These are phyloP conservation scores for Spathaspora boniae DNA, from an alignment of 805 yeast genomes.

Conservation along the genomic window DNA sequence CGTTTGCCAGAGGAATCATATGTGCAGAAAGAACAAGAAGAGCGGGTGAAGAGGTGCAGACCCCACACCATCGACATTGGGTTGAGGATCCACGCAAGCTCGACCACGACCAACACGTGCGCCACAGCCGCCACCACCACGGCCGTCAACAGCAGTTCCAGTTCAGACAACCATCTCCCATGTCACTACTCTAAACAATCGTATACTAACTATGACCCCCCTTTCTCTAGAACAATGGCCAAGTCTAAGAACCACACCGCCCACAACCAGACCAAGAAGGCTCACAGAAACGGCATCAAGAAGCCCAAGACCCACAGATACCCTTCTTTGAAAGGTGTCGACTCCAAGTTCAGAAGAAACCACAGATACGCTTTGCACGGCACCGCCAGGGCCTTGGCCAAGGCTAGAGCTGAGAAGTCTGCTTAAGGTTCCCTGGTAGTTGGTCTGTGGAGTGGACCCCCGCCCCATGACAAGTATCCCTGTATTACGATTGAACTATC, in stretches of 20 bases:
- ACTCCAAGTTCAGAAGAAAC: constrained; percentile 99
- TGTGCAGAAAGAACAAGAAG: too few relatives aligned
- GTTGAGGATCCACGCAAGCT: too few relatives aligned
- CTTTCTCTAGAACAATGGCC: constrained; percentile 61
- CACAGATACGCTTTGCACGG: constrained; percentile 99
- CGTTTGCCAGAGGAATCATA: too few relatives aligned
- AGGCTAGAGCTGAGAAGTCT: constrained; percentile 58
- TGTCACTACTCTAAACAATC: background rate
- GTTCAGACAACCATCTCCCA: background rate
- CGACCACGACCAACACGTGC: too few relatives aligned
- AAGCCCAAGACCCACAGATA: constrained; percentile 98
- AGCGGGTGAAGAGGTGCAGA: too few relatives aligned
- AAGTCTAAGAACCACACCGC: constrained; percentile 99
- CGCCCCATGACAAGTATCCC: too few relatives aligned
- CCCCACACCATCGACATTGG: too few relatives aligned
- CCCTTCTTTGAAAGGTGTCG: constrained; percentile 98
- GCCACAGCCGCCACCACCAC: too few relatives aligned
- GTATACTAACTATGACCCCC: too few relatives aligned
- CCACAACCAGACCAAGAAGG: constrained; percentile 99
- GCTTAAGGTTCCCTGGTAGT: constrained; percentile 22
- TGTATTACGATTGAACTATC: too few relatives aligned
- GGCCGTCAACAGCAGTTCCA: too few relatives aligned
- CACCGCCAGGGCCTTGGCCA: constrained; percentile 91
- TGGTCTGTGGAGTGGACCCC: too few relatives aligned
- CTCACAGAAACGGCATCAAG: constrained; percentile 99